Evolutionary conservation across 1,284 basidiomycete species (phyloP).

Genomic region (Cutaneotrichosporon mucoides): DNA sequence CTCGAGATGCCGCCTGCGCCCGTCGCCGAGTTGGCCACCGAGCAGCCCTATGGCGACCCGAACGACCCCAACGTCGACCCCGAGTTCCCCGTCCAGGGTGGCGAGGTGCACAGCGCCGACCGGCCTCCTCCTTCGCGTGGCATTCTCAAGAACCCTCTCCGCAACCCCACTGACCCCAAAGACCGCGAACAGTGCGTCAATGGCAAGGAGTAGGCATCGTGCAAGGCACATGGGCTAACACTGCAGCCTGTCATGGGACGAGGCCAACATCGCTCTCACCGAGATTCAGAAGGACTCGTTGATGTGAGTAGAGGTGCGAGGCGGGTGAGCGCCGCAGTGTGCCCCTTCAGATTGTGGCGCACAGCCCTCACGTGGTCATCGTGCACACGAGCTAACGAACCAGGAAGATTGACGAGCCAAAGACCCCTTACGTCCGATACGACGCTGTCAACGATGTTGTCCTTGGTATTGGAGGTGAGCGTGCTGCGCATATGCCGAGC

Average conservation of each 20-base stretch:
- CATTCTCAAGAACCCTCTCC: conserved; percentile 45
- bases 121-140: conserved; percentile 37
- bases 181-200: conserved; percentile 16
- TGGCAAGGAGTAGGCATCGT: no score
- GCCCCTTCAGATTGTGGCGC: no score
- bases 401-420: conserved; percentile 86
- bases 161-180: conserved; percentile 16
- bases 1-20: conserved; percentile 33
- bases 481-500: neutral
- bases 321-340: no score
- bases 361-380: neutral
- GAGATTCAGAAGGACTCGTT: conserved; percentile 87
- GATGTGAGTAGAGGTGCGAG: conserved; percentile 54
- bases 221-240: neutral
- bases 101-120: conserved; percentile 18
- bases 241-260: conserved; percentile 76
- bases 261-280: conserved; percentile 81
- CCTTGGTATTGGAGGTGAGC: conserved; percentile 57
- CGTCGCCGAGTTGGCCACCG: neutral
- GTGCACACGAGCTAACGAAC: neutral
- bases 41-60: neutral
- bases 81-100: conserved; percentile 3
- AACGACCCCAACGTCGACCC: conserved; percentile 2
- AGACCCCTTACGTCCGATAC: conserved; percentile 91
- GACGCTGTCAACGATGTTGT: conserved; percentile 77